Evolutionary conservation across 164 flowering plant genomes (phyloP), one percentile per base, ranked within the genome.

Genomic region (Magnolia changhungtana): DNA sequence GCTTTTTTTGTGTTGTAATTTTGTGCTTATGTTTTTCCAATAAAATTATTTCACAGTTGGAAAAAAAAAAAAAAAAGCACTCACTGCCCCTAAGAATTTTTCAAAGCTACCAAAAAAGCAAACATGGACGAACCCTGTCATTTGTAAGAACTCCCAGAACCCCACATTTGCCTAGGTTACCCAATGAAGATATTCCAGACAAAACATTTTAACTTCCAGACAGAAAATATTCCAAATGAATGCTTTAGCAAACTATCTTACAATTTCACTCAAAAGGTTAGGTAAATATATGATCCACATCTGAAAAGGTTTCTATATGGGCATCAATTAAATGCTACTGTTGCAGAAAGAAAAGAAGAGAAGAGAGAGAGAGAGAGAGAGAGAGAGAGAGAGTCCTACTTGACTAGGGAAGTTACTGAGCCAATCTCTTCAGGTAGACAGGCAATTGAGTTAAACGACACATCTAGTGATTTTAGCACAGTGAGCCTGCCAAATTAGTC

Each of bases 351-450:
- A 37, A 18, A n/a, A 50, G 50, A 24, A 75, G 23, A 72, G 21
- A 69, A 51, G 8, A 20, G n/a, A 64, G 72, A 78, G 37, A 67
- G 19, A 64, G 20, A 23, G 14, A 61, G 71, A 67, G 21, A 37
- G 52, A 37, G 45, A 37, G 45, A 37, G 45, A 37, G 45, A 37
- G 45, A 37, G 50, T 50, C 90, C 29, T 88, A 96, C 99, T 90
- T 96, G 85, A 96, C 92, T 74, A 96, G 91, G 78, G 97, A 81
- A 77, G 90, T 78, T 23, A 84, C 90, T 8, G 92, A 89, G 76
- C 97, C 99, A 82, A 94, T 90, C 82, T 90, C 97, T 61, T 90
- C 94, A 23, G 98, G 98, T 45, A 96, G 75, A 65, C 63, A 77
- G 29, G 11, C 69, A 64, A 96, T 70, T 37, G 81, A 80, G 75